Percentiles rank a stretch among this genome's conserved stretches.
Evolutionary conservation across 257 asterid species (phyloP).

Genomic region (Salvia hispanica): DNA sequence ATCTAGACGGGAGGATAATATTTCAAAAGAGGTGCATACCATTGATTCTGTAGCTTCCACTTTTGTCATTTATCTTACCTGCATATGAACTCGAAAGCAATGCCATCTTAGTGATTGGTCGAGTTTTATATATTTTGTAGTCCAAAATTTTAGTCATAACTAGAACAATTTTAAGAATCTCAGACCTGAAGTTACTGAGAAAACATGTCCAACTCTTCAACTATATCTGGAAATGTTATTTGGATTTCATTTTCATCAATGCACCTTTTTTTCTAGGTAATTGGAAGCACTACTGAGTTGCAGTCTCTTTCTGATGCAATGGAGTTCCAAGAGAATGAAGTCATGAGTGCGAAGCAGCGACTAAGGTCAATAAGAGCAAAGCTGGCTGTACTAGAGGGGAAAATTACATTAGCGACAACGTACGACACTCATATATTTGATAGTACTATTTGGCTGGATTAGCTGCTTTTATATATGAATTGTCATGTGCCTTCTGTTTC

Average conservation of each 20-base stretch:
- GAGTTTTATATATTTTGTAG: constrained; percentile 1
- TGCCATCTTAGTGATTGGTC: not conserved
- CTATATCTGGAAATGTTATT: not conserved
- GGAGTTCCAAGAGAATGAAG: constrained; percentile 84
- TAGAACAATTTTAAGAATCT: constrained; percentile 1
- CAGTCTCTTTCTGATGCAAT: constrained; percentile 68
- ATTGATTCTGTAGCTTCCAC: constrained; percentile 15
- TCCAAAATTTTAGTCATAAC: constrained; percentile 4
- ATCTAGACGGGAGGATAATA: constrained; percentile 48
- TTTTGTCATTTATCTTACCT: constrained; percentile 23
- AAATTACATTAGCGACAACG: constrained; percentile 65
- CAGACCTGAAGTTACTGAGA: constrained; percentile 1
- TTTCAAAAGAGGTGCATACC: constrained; percentile 50
- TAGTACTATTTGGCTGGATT: constrained; percentile 3
- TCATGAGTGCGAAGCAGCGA: constrained; percentile 62
- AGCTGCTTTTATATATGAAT: constrained; percentile 15
- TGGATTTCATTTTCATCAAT: constrained; percentile 23
- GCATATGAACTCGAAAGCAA: constrained; percentile 15
- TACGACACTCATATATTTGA: constrained; percentile 36
- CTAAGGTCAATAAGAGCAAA: constrained; percentile 73
- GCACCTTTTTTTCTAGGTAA: constrained; percentile 44
- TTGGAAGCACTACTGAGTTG: constrained; percentile 44
- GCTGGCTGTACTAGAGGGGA: constrained; percentile 80
- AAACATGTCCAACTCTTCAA: not conserved
- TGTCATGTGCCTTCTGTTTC: constrained; percentile 15